These are phyloP conservation scores for Erysimum cheiri DNA, from an alignment of 441 rosid species.

Conservation along the genomic window DNA sequence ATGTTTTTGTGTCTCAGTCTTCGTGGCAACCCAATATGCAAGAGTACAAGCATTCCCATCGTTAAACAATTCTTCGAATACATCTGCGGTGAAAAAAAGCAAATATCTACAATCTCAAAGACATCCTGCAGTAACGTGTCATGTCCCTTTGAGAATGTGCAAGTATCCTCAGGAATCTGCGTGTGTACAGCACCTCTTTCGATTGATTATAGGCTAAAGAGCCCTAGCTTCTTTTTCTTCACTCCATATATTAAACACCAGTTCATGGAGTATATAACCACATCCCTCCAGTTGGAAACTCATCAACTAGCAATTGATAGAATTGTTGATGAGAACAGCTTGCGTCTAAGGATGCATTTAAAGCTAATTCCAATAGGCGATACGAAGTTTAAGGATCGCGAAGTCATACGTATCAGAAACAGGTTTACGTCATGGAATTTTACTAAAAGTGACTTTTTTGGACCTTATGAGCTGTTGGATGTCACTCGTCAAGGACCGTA, in stretches of 20 bases:
- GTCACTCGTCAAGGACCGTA: constrained; percentile 72
- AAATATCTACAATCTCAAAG: constrained; percentile 24
- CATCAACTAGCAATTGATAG: constrained; percentile 66
- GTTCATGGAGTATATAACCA: constrained; percentile 60
- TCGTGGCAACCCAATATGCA: constrained; percentile 84
- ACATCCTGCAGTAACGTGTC: constrained; percentile 45
- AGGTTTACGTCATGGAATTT: constrained; percentile 68
- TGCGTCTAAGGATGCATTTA: constrained; percentile 70
- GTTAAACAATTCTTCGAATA: constrained; percentile 30
- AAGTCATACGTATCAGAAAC: constrained; percentile 62
- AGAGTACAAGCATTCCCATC: constrained; percentile 48
- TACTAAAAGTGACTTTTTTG: constrained; percentile 57
- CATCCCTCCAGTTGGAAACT: constrained; percentile 53
- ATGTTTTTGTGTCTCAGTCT: constrained; percentile 51
- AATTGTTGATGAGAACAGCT: constrained; percentile 60
- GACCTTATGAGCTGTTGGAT: constrained; percentile 90
- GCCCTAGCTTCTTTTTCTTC: constrained; percentile 87
- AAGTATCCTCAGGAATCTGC: constrained; percentile 60
- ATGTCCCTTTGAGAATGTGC: constrained; percentile 62
- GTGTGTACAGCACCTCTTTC: constrained; percentile 79
- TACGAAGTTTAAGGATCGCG: constrained; percentile 51
- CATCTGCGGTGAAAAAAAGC: constrained; percentile 55
- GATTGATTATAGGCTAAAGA: constrained; percentile 85
- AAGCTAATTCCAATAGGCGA: constrained; percentile 62
- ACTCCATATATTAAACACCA: constrained; percentile 50